These are phyloP conservation scores for Hortaea sp. DNA, from an alignment of 2,329 filamentous ascomycete species.

Conservation along the genomic window DNA sequence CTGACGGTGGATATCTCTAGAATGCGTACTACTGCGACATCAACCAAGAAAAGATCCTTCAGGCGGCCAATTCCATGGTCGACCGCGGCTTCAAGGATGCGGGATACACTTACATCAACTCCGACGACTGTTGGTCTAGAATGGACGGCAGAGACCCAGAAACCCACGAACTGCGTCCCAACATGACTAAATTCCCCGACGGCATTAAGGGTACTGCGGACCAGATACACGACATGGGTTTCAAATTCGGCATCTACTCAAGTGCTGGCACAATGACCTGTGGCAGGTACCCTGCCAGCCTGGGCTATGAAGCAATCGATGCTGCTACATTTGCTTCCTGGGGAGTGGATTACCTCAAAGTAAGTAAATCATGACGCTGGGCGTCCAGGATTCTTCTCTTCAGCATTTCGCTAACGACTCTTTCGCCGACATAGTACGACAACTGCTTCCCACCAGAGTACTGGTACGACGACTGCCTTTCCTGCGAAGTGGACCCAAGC, in stretches of 20 bases:
- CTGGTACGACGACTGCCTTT: neutral
- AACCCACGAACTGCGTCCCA: constrained; percentile 34
- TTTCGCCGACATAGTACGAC: neutral
- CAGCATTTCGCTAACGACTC: no score
- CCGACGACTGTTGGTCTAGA: constrained; percentile 45
- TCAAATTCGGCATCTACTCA: constrained; percentile 46
- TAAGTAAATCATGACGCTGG: no score
- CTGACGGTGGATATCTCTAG: neutral
- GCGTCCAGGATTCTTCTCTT: no score
- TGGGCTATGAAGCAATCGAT: constrained; percentile 44
- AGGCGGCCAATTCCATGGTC: constrained; percentile 31
- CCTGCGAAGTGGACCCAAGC: constrained; percentile 3
- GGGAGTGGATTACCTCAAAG: constrained; percentile 43
- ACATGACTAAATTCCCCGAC: constrained; percentile 34
- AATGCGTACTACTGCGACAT: constrained; percentile 38
- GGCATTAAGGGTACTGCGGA: constrained; percentile 40
- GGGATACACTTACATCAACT: constrained; percentile 42
- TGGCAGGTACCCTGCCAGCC: constrained; percentile 27
- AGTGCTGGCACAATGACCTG: constrained; percentile 37
- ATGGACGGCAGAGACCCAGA: constrained; percentile 28
- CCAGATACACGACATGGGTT: constrained; percentile 35
- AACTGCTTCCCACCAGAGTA: neutral
- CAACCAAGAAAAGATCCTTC: constrained; percentile 35
- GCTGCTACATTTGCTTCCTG: constrained; percentile 42
- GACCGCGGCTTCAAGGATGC: constrained; percentile 34